These are phyloP conservation scores for Trametes elegans DNA, from an alignment of 768 basidiomycete species.

Conservation along the genomic window DNA sequence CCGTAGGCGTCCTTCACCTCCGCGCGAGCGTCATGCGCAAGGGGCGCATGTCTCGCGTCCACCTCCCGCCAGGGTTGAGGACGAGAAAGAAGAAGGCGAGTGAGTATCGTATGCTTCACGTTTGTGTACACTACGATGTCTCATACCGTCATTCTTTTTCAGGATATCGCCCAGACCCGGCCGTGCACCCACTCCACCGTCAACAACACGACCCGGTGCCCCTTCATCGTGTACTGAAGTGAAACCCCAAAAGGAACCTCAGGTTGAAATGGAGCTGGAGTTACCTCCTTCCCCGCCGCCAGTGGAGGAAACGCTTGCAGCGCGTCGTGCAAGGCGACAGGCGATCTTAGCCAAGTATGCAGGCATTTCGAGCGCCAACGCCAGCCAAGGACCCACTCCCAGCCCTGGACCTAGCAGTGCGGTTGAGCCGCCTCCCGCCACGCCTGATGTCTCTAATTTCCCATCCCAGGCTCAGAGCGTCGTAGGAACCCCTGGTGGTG, in stretches of 20 bases:
- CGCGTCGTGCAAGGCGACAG: conserved; percentile 66
- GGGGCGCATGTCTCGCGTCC: conserved; percentile 1
- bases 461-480: conserved; percentile 53
- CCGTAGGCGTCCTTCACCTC: conserved; percentile 13
- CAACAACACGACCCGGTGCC: conserved; percentile 17
- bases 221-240: neutral
- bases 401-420: conserved; percentile 71
- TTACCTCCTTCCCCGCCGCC: conserved; percentile 41
- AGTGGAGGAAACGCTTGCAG: conserved; percentile 62
- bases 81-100: conserved; percentile 91
- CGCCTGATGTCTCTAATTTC: conserved; percentile 61
- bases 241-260: conserved; percentile 24
- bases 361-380: conserved; percentile 41
- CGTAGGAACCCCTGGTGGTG: conserved; percentile 33
- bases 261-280: conserved; percentile 56
- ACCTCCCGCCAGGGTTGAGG: conserved; percentile 33
- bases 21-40: conserved; percentile 11
- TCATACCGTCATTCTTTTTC: conserved; percentile 13
- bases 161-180: conserved; percentile 66
- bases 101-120: conserved; percentile 59
- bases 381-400: conserved; percentile 43
- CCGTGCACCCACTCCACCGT: conserved; percentile 28
- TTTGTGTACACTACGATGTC: neutral
- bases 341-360: conserved; percentile 80
- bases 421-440: conserved; percentile 65